Evolutionary conservation across 2,329 filamentous ascomycete genomes (phyloP), one percentile per base, ranked within the genome.

Genomic region (Pseudocercospora macadamiae): DNA sequence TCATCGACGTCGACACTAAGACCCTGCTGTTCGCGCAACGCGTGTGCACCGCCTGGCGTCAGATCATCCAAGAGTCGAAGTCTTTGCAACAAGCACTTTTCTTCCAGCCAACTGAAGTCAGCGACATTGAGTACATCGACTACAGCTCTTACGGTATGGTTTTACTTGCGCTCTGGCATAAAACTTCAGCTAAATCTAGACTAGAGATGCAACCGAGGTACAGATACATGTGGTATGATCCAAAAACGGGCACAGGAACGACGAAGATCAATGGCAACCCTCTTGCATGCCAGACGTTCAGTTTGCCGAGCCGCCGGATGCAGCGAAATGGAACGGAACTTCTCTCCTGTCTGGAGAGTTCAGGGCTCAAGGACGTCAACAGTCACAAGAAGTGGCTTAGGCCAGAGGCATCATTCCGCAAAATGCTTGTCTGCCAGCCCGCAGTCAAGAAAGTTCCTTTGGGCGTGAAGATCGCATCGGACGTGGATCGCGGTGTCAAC

Each of bases 351-450:
- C 32, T 34, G 10, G 32, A 9, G 7, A 34, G 10, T 34, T 8
- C 10, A 12, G 32, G 32, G 32, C 10, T 34, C 10, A 34, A 34
- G 32, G n/a, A 8, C 7, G 32, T 6, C 32, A 36, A 36, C 32
- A 6, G 10, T 7, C 4, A 36, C 14, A 8, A 9, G 10, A n/a
- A 9, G 7, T 36, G 32, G 32, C 12, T 14, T 12, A 3, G 32
- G 7, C 48, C 48, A 4, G 48, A 51, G 23, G 48, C 48, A 51
- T 51, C 48, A 3, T 51, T 21, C 6, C 48, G 48, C n/a, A 10
- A 51, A n/a, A 51, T 51, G 48, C 26, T 26, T 26, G 16, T 51
- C 26, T 32, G 30, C 26, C 48, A 51, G 47, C 47, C 47, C 16
- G 21, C 47, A 21, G 23, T 21, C 42, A 34, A 34, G 32, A n/a